phyloP scores from a whole-genome alignment of 495 filamentous ascomycete genomes.

The Haplographium delicatum region DNA sequence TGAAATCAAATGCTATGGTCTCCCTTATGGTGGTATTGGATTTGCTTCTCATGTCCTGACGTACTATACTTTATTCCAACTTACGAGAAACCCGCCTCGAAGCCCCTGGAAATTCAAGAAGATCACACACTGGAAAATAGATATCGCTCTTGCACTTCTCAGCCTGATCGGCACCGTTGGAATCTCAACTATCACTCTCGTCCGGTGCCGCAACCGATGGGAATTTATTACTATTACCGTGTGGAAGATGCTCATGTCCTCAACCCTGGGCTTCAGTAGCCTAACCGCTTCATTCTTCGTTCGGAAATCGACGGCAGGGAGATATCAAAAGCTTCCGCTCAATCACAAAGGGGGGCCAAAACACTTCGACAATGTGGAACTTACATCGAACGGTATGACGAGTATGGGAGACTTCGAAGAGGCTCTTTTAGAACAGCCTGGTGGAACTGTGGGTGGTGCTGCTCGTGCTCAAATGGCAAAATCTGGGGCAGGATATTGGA shows the following conservation, averaged over 20 bases:
- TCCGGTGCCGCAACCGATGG: constrained; percentile 28
- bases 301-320: too few relatives aligned
- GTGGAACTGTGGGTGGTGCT: too few relatives aligned
- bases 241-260: constrained; percentile 27
- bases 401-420: too few relatives aligned
- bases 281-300: constrained; percentile 4
- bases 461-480: too few relatives aligned
- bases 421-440: too few relatives aligned
- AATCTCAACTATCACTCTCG: constrained; percentile 25
- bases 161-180: constrained; percentile 20
- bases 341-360: too few relatives aligned
- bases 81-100: constrained; percentile 18
- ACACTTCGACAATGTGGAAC: too few relatives aligned
- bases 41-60: constrained; percentile 32
- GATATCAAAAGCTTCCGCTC: too few relatives aligned
- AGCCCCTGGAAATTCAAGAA: constrained; percentile 18
- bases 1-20: constrained; percentile 32
- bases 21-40: constrained; percentile 34
- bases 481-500: too few relatives aligned
- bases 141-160: constrained; percentile 17
- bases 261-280: constrained; percentile 4
- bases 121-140: constrained; percentile 12
- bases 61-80: constrained; percentile 29
- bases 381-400: too few relatives aligned
- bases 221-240: constrained; percentile 29